Evolutionary conservation across 2,329 filamentous ascomycete genomes (phyloP).

Genomic region (Colletotrichum horii): DNA sequence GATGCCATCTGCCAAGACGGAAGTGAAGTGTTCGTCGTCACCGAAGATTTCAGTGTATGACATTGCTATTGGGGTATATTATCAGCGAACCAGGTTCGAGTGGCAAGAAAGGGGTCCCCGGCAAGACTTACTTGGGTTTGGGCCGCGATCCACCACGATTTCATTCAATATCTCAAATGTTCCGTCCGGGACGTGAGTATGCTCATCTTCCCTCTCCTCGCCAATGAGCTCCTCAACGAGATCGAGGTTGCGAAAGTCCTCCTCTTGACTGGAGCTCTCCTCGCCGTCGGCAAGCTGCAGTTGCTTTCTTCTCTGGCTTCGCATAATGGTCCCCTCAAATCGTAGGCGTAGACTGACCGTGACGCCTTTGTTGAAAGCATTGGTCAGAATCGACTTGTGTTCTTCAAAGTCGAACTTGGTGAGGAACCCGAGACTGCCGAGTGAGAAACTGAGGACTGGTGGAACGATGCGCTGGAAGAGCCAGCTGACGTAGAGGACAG

Average conservation of each 20-base stretch:
- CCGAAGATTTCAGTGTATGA: slow-evolving; percentile 91
- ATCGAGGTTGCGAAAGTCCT: slow-evolving; percentile 58
- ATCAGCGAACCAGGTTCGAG: not conserved
- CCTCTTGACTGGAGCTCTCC: slow-evolving; percentile 34
- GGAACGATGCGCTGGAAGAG: slow-evolving; percentile 95
- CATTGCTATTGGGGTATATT: slow-evolving; percentile 66
- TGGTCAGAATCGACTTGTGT: slow-evolving; percentile 71
- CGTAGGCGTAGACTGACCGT: slow-evolving; percentile 86
- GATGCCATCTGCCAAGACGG: slow-evolving; percentile 89
- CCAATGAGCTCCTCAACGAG: slow-evolving; percentile 90
- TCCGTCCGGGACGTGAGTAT: slow-evolving; percentile 83
- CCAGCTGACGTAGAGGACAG: slow-evolving; percentile 95
- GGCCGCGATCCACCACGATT: slow-evolving; percentile 92
- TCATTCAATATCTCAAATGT: slow-evolving; percentile 95
- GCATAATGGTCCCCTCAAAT: slow-evolving; percentile 95
- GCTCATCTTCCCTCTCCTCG: slow-evolving; percentile 81
- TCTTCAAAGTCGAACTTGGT: slow-evolving; percentile 94
- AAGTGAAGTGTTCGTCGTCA: slow-evolving; percentile 94
- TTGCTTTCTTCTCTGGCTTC: slow-evolving; percentile 62
- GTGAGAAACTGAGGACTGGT: slow-evolving; percentile 87
- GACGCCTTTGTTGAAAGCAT: slow-evolving; percentile 81
- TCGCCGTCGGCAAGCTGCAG: slow-evolving; percentile 26
- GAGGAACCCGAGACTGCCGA: slow-evolving; percentile 92
- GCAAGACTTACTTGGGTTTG: slow-evolving; percentile 77
- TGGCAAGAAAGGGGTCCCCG: not conserved